Evolutionary conservation across 768 basidiomycete genomes (phyloP).

Genomic region (Baorangia bicolor): DNA sequence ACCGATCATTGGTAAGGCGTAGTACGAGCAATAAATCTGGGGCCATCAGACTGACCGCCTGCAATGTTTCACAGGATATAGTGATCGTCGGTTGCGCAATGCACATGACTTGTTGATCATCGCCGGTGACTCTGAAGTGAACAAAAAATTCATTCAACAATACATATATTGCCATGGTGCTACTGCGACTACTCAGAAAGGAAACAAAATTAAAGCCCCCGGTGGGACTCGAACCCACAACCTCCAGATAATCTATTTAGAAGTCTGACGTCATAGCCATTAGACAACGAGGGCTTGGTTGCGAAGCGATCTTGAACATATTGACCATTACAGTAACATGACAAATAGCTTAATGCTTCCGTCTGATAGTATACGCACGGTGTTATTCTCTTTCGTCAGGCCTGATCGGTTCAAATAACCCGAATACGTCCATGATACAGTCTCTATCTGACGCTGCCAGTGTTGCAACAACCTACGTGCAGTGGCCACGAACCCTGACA

Average conservation of each 20-base stretch:
- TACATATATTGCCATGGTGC: neutral
- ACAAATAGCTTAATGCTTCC: too few relatives aligned
- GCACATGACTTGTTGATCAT: neutral
- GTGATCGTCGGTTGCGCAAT: neutral
- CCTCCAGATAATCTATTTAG: slow-evolving; percentile 82
- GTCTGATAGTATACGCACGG: too few relatives aligned
- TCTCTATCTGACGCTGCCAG: neutral
- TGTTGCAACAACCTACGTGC: neutral
- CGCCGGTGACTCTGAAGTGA: neutral
- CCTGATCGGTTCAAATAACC: neutral
- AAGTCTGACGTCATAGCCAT: slow-evolving; percentile 93
- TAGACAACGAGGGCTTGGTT: slow-evolving; percentile 75
- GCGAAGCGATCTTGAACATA: neutral
- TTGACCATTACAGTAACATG: neutral
- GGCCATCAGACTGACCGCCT: neutral
- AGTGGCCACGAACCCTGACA: neutral
- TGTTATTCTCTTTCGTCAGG: too few relatives aligned
- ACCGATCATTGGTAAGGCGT: slow-evolving; percentile 1
- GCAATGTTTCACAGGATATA: neutral
- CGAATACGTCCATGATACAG: neutral
- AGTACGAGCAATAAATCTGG: neutral
- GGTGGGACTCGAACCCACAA: slow-evolving; percentile 86
- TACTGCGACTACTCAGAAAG: neutral
- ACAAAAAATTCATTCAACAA: neutral
- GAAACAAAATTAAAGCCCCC: slow-evolving; percentile 50